phyloP scores from a whole-genome alignment of 2,329 filamentous ascomycete genomes.

The Pseudogymnoascus sp. region DNA sequence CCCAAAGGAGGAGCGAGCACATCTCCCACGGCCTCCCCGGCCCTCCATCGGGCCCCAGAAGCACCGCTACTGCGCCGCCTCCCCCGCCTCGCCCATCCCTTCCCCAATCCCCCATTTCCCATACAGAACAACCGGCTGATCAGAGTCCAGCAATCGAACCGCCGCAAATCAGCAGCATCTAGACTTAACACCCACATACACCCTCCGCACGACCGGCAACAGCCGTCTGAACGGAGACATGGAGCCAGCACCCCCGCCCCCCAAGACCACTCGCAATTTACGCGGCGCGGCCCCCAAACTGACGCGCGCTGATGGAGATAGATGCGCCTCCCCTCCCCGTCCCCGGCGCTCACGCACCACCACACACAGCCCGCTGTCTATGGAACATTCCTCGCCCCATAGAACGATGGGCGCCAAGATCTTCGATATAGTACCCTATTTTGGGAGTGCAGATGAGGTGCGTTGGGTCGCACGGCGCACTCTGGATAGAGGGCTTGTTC shows the following conservation, averaged over 20 bases:
- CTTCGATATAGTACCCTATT: not conserved
- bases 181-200: not conserved
- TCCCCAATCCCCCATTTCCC: not conserved
- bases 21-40: not conserved
- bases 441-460: not conserved
- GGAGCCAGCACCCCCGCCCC: not conserved
- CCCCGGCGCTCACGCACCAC: no score
- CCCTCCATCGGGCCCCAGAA: not conserved
- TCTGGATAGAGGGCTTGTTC: not conserved
- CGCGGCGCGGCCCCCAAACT: constrained; percentile 2
- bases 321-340: not conserved
- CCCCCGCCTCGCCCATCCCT: not conserved
- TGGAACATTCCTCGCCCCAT: constrained; percentile 4
- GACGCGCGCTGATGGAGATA: not conserved
- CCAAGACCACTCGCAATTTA: not conserved
- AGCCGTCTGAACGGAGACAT: not conserved
- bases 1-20: not conserved
- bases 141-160: not conserved
- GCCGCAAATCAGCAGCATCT: not conserved
- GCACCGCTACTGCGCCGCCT: not conserved
- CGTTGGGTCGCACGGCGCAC: not conserved
- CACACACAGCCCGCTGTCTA: not conserved
- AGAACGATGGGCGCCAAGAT: not conserved
- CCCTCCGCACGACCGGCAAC: not conserved
- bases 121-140: not conserved